A percentile compares a stretch with the other conserved stretches of the same genome.
Conservation (phyloP, 805 yeast species). For the Komagataella mondaviorum region DNA sequence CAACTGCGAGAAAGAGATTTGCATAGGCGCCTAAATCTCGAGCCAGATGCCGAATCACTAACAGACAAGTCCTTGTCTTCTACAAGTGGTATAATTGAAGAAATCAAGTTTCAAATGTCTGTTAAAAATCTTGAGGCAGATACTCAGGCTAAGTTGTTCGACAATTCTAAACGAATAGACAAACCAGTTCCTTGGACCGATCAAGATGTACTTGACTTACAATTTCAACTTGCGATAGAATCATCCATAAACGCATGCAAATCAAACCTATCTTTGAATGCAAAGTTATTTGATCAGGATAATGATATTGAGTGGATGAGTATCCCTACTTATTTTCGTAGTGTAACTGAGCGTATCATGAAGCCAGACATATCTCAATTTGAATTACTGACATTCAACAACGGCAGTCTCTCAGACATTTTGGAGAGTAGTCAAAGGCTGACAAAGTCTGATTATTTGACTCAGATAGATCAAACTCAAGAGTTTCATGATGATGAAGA, state of each 20-base stretch:
- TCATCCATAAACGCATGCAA: not conserved
- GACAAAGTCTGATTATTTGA: not conserved
- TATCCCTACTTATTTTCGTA: not conserved
- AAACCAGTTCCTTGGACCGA: constrained; percentile 25
- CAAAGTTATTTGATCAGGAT: not conserved
- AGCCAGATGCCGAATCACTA: not conserved
- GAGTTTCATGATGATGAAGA: not conserved
- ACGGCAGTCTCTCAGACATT: not conserved
- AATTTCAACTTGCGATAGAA: constrained; percentile 9
- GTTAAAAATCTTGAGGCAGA: constrained; percentile 20
- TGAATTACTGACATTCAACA: not conserved
- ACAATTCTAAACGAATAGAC: constrained; percentile 12
- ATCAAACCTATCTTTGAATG: not conserved
- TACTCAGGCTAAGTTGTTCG: constrained; percentile 13
- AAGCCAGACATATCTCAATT: not conserved
- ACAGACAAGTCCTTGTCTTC: constrained; percentile 21
- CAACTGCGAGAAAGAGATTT: constrained; percentile 28
- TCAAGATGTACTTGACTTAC: constrained; percentile 18
- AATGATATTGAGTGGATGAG: not conserved
- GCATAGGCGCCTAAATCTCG: constrained; percentile 22
- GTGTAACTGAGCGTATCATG: not conserved
- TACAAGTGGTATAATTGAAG: constrained; percentile 47
- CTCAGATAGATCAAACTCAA: not conserved
- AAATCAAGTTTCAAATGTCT: constrained; percentile 38
- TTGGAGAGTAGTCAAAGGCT: not conserved